Evolutionary conservation across 2,329 filamentous ascomycete species (phyloP).

Genomic region (Botrytis medusae): DNA sequence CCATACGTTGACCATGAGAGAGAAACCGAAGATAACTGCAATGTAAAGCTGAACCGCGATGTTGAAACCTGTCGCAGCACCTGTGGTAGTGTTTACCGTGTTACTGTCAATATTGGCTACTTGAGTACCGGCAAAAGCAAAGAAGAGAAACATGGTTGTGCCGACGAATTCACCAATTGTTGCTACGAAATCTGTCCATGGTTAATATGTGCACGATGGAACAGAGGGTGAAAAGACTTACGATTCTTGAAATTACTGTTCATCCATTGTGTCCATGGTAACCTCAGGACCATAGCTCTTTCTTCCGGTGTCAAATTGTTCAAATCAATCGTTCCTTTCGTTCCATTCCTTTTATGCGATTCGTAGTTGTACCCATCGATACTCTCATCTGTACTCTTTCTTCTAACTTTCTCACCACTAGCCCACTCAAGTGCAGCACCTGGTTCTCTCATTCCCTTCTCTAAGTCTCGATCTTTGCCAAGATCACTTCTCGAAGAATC

Average conservation of each 20-base stretch:
- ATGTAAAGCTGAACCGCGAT: conserved; percentile 45
- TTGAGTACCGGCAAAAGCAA: conserved; percentile 39
- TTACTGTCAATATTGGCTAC: conserved; percentile 36
- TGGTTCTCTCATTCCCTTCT: conserved; percentile 18
- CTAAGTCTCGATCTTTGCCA: conserved; percentile 28
- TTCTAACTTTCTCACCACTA: conserved; percentile 20
- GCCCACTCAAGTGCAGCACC: background rate
- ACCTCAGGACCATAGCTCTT: conserved; percentile 46
- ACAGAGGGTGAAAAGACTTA: background rate
- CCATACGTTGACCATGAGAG: conserved; percentile 54
- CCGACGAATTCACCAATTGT: conserved; percentile 39
- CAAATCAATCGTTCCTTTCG: conserved; percentile 41
- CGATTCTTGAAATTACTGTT: conserved; percentile 48
- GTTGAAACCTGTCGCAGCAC: conserved; percentile 13
- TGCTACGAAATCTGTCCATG: conserved; percentile 33
- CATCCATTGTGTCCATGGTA: conserved; percentile 50
- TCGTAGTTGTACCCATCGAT: conserved; percentile 37
- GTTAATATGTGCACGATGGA: background rate
- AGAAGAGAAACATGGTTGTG: conserved; percentile 43
- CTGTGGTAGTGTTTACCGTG: conserved; percentile 2
- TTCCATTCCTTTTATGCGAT: conserved; percentile 15
- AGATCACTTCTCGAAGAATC: conserved; percentile 25
- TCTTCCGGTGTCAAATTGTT: conserved; percentile 44
- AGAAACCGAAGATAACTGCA: conserved; percentile 39
- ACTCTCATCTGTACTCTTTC: conserved; percentile 27